A percentile compares a stretch with the other conserved stretches of the same genome.
phyloP scores from a whole-genome alignment of 306 rosid species.

The Lotus japonicus region DNA sequence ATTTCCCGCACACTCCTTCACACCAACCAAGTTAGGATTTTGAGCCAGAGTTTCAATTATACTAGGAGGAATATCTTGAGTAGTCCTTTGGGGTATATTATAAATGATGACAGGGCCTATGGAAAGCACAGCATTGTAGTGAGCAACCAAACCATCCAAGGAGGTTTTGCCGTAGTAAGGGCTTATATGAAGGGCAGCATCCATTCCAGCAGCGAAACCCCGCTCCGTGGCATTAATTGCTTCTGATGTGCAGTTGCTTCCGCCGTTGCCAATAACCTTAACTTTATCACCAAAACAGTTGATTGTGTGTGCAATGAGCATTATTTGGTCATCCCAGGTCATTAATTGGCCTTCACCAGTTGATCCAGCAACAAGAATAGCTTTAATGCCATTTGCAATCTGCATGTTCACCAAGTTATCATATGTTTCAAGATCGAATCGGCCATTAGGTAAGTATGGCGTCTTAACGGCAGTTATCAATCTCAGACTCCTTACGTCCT shows the following conservation, averaged over 20 bases:
- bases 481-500: conserved; percentile 56
- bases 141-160: conserved; percentile 57
- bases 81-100: conserved; percentile 64
- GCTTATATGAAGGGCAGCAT: conserved; percentile 79
- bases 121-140: conserved; percentile 53
- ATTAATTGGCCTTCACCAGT: conserved; percentile 52
- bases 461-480: conserved; percentile 76
- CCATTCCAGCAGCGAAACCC: conserved; percentile 88
- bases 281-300: conserved; percentile 69
- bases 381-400: conserved; percentile 53
- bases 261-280: conserved; percentile 69
- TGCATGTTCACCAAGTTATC: conserved; percentile 64
- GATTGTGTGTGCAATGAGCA: conserved; percentile 22
- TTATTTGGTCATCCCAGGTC: not conserved
- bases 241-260: conserved; percentile 79
- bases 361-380: conserved; percentile 73
- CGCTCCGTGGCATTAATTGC: conserved; percentile 77
- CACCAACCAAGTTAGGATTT: conserved; percentile 65
- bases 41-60: conserved; percentile 42
- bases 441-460: conserved; percentile 74
- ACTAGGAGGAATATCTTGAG: conserved; percentile 75
- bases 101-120: conserved; percentile 76
- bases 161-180: conserved; percentile 93
- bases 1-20: conserved; percentile 76
- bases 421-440: conserved; percentile 75